A percentile compares a stretch with the other conserved stretches of the same genome.
phyloP scores from a whole-genome alignment of 2,329 filamentous ascomycete species.

The Xylariaceae sp. region DNA sequence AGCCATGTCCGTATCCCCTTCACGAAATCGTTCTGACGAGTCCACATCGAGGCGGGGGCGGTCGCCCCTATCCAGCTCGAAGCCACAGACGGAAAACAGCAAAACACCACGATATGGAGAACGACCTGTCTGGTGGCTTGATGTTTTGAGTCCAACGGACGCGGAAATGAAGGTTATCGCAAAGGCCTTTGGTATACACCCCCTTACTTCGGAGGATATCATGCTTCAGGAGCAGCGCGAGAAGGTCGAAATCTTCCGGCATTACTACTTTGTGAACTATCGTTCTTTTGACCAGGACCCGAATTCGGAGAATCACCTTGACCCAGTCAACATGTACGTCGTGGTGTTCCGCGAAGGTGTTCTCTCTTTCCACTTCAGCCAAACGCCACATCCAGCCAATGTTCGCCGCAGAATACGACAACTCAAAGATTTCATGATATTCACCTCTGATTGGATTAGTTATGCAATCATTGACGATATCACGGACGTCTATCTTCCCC shows the following conservation, averaged over 20 bases:
- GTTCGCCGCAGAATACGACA: constrained; percentile 91
- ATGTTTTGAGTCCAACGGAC: constrained; percentile 85
- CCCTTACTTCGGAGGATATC: constrained; percentile 91
- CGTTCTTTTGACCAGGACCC: constrained; percentile 94
- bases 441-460: constrained; percentile 96
- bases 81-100: constrained; percentile 18
- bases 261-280: constrained; percentile 99
- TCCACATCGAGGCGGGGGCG: constrained; percentile 22
- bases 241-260: constrained; percentile 93
- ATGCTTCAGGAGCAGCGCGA: constrained; percentile 96
- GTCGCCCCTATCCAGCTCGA: constrained; percentile 20
- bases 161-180: constrained; percentile 91
- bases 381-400: constrained; percentile 92
- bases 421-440: constrained; percentile 84
- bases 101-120: constrained; percentile 58
- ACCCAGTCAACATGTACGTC: constrained; percentile 96
- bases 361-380: constrained; percentile 94
- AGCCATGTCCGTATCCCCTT: constrained; percentile 14
- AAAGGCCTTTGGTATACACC: constrained; percentile 92
- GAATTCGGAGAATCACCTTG: constrained; percentile 81
- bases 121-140: constrained; percentile 93
- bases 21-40: constrained; percentile 22
- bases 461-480: constrained; percentile 98
- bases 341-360: constrained; percentile 95
- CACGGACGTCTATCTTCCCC: constrained; percentile 87